A percentile compares a stretch with the other conserved stretches of the same genome.
These are phyloP conservation scores for Moniliella sp. DNA, from an alignment of 1,284 basidiomycete genomes.

Conservation along the genomic window DNA sequence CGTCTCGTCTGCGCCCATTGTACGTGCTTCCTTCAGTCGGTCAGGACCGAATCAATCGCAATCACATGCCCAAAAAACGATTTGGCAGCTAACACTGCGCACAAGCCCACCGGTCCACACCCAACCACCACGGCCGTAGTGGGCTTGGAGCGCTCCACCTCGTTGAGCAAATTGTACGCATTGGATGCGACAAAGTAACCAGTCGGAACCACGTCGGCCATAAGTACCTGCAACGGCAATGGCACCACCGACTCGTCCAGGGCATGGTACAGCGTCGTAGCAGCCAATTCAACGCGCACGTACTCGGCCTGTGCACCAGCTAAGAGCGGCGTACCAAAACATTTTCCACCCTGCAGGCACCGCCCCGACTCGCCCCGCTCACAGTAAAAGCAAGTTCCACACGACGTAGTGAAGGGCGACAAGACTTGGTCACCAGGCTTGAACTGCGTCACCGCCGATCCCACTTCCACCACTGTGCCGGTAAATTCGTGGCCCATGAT, in stretches of 20 bases:
- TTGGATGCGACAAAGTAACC: constrained; percentile 52
- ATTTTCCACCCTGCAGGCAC: constrained; percentile 45
- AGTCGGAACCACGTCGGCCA: constrained; percentile 42
- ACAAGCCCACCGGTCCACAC: constrained; percentile 38
- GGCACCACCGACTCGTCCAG: constrained; percentile 37
- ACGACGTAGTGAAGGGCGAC: constrained; percentile 62
- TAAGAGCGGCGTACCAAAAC: constrained; percentile 52
- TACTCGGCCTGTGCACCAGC: constrained; percentile 73
- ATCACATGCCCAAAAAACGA: constrained; percentile 31
- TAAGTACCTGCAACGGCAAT: constrained; percentile 38
- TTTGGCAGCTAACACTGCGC: constrained; percentile 36
- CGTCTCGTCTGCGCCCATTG: constrained; percentile 8
- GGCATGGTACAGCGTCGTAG: constrained; percentile 54
- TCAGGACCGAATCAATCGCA: constrained; percentile 30
- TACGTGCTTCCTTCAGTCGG: constrained; percentile 26
- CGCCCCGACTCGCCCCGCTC: constrained; percentile 53
- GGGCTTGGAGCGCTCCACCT: constrained; percentile 16
- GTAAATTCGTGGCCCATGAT: constrained; percentile 58
- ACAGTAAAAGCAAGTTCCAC: constrained; percentile 44
- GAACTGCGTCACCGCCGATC: constrained; percentile 46
- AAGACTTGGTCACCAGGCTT: constrained; percentile 62
- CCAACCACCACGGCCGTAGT: constrained; percentile 26
- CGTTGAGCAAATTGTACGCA: constrained; percentile 34
- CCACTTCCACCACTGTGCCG: constrained; percentile 53
- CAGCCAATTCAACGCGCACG: constrained; percentile 52